Conservation (phyloP, 1,139 yeast genomes). For the Geotrichum europaeum region DNA sequence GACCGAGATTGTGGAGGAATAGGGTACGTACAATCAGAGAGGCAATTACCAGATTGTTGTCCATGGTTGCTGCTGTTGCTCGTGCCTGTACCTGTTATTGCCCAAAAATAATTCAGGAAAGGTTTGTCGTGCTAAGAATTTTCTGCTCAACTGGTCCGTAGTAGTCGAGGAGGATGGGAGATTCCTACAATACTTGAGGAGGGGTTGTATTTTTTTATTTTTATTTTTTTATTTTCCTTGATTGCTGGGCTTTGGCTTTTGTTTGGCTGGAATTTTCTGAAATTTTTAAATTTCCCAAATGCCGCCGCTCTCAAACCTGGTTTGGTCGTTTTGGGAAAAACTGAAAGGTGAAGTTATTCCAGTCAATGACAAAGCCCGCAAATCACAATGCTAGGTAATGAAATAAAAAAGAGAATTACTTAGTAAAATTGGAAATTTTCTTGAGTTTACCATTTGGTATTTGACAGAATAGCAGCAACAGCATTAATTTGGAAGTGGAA, state of each 20-base stretch:
- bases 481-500: no score
- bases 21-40: slow-evolving; percentile 32
- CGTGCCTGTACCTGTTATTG: neutral
- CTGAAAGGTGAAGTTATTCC: no score
- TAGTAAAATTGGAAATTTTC: no score
- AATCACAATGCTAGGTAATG: no score
- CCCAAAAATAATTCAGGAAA: neutral
- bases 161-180: neutral
- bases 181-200: neutral
- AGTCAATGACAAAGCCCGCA: no score
- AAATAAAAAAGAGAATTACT: no score
- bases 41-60: slow-evolving; percentile 27
- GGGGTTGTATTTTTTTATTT: no score
- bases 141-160: neutral
- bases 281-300: neutral
- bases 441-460: no score
- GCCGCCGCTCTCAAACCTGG: neutral
- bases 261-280: neutral
- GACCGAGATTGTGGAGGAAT: neutral
- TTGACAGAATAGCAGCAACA: no score
- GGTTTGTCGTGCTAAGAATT: neutral
- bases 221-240: neutral
- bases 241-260: neutral
- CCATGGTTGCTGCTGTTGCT: slow-evolving; percentile 19
- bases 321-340: neutral